phyloP scores from a whole-genome alignment of 768 basidiomycete species.

The Phlebiopsis gigantea region DNA sequence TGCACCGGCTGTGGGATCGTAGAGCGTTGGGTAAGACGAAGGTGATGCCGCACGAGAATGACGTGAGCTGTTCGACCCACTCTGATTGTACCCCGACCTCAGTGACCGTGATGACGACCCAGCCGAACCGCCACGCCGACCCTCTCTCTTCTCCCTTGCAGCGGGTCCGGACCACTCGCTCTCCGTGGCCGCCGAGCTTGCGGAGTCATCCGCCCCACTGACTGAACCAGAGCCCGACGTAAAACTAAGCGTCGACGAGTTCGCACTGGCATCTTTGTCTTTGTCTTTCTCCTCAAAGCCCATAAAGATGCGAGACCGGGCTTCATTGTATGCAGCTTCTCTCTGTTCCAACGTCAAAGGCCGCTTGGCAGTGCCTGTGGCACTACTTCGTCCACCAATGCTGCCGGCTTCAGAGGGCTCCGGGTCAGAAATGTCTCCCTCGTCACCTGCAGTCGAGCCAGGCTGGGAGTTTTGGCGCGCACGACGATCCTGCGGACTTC shows the following conservation, averaged over 20 bases:
- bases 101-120: constrained; percentile 51
- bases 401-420: constrained; percentile 83
- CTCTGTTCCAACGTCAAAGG: constrained; percentile 79
- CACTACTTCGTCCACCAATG: constrained; percentile 61
- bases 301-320: constrained; percentile 83
- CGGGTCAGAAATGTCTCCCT: constrained; percentile 69
- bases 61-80: constrained; percentile 58
- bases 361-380: constrained; percentile 56
- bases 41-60: constrained; percentile 73
- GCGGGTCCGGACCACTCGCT: constrained; percentile 72
- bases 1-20: constrained; percentile 44
- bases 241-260: constrained; percentile 70
- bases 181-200: constrained; percentile 71
- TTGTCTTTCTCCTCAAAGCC: constrained; percentile 57
- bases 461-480: constrained; percentile 64
- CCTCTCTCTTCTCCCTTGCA: constrained; percentile 51
- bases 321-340: constrained; percentile 86
- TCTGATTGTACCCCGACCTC: constrained; percentile 43
- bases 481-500: constrained; percentile 48
- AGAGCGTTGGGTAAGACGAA: constrained; percentile 68
- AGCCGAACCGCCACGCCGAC: constrained; percentile 41
- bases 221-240: constrained; percentile 63
- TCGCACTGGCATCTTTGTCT: constrained; percentile 68
- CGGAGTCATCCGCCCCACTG: constrained; percentile 56
- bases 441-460: constrained; percentile 69